These are phyloP conservation scores for carrot (Daucus carota) DNA, from an alignment of 129 eudicot species.

Conservation along the genomic window DNA sequence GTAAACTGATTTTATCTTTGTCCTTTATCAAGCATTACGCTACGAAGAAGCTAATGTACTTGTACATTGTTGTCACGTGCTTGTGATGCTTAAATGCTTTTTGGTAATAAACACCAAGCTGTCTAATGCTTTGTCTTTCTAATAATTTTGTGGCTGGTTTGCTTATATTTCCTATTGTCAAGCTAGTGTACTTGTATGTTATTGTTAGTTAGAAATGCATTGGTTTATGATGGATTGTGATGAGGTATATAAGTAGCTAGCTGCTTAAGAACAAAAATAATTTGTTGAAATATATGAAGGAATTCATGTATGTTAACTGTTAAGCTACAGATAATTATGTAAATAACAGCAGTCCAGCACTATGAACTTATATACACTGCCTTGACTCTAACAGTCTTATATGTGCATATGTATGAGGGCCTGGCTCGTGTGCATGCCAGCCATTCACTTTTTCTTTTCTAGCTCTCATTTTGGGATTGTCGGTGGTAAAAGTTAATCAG, in stretches of 20 bases:
- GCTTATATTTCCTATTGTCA: background rate
- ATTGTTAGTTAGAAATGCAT: background rate
- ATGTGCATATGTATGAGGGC: background rate
- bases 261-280: background rate
- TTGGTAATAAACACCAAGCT: background rate
- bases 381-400: background rate
- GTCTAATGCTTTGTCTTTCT: background rate
- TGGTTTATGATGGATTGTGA: background rate
- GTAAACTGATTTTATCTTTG: background rate
- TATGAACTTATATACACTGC: background rate
- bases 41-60: background rate
- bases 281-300: background rate
- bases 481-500: background rate
- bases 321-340: background rate
- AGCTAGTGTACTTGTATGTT: background rate
- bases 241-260: background rate
- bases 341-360: background rate
- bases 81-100: constrained; percentile 1
- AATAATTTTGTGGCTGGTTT: background rate
- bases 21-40: background rate
- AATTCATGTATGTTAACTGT: background rate
- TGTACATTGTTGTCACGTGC: background rate
- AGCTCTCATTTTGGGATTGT: background rate
- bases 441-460: background rate
- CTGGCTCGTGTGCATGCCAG: background rate